Evolutionary conservation across 73 alveolate species (phyloP).

Genomic region (Stentor coeruleus): DNA sequence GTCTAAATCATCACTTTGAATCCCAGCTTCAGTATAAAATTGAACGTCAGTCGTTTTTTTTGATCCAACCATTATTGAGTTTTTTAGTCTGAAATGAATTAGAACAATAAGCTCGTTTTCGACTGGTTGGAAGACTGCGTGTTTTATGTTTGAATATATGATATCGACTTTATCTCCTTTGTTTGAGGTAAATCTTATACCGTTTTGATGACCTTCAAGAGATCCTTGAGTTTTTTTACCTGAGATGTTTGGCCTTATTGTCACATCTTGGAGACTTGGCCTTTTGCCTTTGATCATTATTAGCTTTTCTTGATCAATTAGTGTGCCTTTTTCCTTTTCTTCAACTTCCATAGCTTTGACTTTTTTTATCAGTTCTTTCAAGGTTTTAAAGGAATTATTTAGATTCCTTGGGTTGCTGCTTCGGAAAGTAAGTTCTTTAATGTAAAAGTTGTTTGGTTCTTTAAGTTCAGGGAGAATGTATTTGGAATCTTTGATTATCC

Average conservation of each 20-base stretch:
- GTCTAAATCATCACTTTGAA: slow-evolving; percentile 88
- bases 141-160: slow-evolving; percentile 78
- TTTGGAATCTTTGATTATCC: slow-evolving; percentile 18
- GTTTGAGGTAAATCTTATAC: slow-evolving; percentile 75
- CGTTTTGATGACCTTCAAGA: slow-evolving; percentile 86
- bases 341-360: slow-evolving; percentile 70
- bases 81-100: slow-evolving; percentile 82
- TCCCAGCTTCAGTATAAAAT: slow-evolving; percentile 86
- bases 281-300: slow-evolving; percentile 63
- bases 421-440: slow-evolving; percentile 77
- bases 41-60: slow-evolving; percentile 80
- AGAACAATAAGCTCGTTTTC: slow-evolving; percentile 83
- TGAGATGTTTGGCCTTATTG: slow-evolving; percentile 74
- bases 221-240: slow-evolving; percentile 83
- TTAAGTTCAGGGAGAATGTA: slow-evolving; percentile 54
- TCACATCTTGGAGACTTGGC: slow-evolving; percentile 60
- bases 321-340: slow-evolving; percentile 58
- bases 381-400: slow-evolving; percentile 42
- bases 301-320: slow-evolving; percentile 66
- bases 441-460: slow-evolving; percentile 62
- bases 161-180: slow-evolving; percentile 84
- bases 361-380: slow-evolving; percentile 80
- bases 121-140: slow-evolving; percentile 89
- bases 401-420: slow-evolving; percentile 53
- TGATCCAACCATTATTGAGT: slow-evolving; percentile 78